Base-by-base conservation (phyloP, 2,329 filamentous ascomycete species). In the Cytospora piceae region DNA sequence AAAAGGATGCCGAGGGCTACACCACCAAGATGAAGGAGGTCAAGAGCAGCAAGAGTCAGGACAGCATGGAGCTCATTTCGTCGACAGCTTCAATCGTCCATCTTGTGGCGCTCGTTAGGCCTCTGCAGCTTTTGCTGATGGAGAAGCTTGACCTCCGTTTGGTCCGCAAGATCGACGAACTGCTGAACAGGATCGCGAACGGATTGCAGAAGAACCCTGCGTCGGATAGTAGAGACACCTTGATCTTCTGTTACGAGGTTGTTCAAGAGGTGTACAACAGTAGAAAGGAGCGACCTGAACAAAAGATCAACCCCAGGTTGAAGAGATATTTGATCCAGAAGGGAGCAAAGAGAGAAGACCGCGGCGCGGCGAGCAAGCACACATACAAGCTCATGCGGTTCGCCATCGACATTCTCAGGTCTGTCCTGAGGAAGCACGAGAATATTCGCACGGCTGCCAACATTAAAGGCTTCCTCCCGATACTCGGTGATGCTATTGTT, bases 1-100 rank as follows among this genome's bases (percentile, higher is more conserved):
- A 99, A 74, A 99, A 99, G 77, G 95, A 99, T 72, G 94, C 94
- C 0, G 93, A 97, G 72, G 95, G 94, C 61, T 99, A 99, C 75
- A 90, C 90, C 64, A 97, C 89, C 75, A 91, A 94, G 77, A 97
- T 96, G 90, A 97, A 96, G 77, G 95, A 99, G 78, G 90, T 99
- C 64, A 98, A 97, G 81, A 95, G 92, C 77, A 97, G 92, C 82
- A 99, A 98, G 82, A 97, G 94, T 74, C 96, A 94, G 73, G 96
- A 99, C 74, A 96, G 95, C 0, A 96, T 98, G 89, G 94, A 98
- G 76, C 82, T 98, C 20, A 84, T 98, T 69, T 91, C 95, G 31
- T 92, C 90, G 73, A 93, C 89, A 57, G 89, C 92, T 1, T 94
- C 93, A 1, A 82, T 97, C 29, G 82, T 79, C 60, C 87, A 89